phyloP scores from a whole-genome alignment of 1,284 basidiomycete species.

The Spongispora temasekensis region DNA sequence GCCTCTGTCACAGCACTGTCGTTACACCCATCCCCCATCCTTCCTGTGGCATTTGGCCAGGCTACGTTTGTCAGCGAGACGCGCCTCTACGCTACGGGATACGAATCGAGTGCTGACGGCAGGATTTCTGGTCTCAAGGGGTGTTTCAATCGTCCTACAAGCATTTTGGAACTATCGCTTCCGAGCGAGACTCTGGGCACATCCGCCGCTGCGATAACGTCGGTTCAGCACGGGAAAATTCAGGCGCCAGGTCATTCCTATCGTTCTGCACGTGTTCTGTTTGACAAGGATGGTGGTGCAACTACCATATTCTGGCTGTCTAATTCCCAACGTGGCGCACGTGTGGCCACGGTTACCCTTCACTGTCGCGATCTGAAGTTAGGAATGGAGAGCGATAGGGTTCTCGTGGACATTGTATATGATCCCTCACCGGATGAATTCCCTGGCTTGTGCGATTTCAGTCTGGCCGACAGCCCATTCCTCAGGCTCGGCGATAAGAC shows the following conservation, averaged over 20 bases:
- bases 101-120: slow-evolving; percentile 56
- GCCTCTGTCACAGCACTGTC: slow-evolving; percentile 16
- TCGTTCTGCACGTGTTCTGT: slow-evolving; percentile 56
- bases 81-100: slow-evolving; percentile 59
- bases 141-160: slow-evolving; percentile 63
- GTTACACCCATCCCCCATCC: slow-evolving; percentile 11
- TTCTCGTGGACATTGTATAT: slow-evolving; percentile 39
- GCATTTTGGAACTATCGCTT: slow-evolving; percentile 53
- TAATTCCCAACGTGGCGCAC: slow-evolving; percentile 57
- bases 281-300: slow-evolving; percentile 26
- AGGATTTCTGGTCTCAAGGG: slow-evolving; percentile 59
- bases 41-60: slow-evolving; percentile 51
- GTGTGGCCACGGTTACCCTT: slow-evolving; percentile 57
- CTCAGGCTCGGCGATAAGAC: slow-evolving; percentile 32
- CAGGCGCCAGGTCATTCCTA: slow-evolving; percentile 47
- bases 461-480: slow-evolving; percentile 48
- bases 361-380: slow-evolving; percentile 43
- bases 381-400: slow-evolving; percentile 7
- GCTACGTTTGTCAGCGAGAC: slow-evolving; percentile 49
- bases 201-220: neutral
- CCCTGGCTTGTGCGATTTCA: slow-evolving; percentile 63
- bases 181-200: slow-evolving; percentile 1
- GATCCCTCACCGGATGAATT: slow-evolving; percentile 46
- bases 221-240: slow-evolving; percentile 38
- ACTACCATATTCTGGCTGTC: slow-evolving; percentile 55